Evolutionary conservation across 1,139 yeast species (phyloP).

Genomic region (Trichomonascaceae sp.): DNA sequence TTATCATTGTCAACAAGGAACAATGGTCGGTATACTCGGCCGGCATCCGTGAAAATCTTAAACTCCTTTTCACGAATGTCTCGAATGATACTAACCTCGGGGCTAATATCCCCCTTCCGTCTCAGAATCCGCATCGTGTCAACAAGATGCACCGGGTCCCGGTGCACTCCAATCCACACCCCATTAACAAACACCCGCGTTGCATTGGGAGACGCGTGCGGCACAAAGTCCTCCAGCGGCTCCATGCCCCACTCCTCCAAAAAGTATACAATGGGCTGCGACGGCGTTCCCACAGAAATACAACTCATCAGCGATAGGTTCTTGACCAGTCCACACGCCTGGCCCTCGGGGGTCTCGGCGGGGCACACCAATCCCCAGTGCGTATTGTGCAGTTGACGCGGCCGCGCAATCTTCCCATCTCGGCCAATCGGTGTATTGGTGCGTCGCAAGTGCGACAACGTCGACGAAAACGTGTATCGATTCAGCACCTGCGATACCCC

Average conservation of each 20-base stretch:
- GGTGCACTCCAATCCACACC: constrained; percentile 98
- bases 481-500: constrained; percentile 99
- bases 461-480: constrained; percentile 94
- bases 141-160: constrained; percentile 85
- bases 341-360: constrained; percentile 99
- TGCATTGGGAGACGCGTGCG: constrained; percentile 81
- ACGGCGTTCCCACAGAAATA: constrained; percentile 95
- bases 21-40: constrained; percentile 92
- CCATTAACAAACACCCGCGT: constrained; percentile 96
- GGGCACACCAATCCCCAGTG: constrained; percentile 99
- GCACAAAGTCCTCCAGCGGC: constrained; percentile 90
- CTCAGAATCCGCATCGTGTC: constrained; percentile 85
- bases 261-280: constrained; percentile 85
- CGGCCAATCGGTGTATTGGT: constrained; percentile 98
- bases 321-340: constrained; percentile 98
- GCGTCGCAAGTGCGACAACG: constrained; percentile 94
- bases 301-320: constrained; percentile 93
- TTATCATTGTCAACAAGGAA: constrained; percentile 81
- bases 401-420: constrained; percentile 96
- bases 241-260: constrained; percentile 99
- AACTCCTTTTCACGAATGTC: constrained; percentile 95
- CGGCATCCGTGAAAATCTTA: constrained; percentile 95
- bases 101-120: constrained; percentile 89
- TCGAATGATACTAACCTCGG: constrained; percentile 93
- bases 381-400: constrained; percentile 96